These are phyloP conservation scores for Ogataea angusta DNA, from an alignment of 805 yeast genomes.

Conservation along the genomic window DNA sequence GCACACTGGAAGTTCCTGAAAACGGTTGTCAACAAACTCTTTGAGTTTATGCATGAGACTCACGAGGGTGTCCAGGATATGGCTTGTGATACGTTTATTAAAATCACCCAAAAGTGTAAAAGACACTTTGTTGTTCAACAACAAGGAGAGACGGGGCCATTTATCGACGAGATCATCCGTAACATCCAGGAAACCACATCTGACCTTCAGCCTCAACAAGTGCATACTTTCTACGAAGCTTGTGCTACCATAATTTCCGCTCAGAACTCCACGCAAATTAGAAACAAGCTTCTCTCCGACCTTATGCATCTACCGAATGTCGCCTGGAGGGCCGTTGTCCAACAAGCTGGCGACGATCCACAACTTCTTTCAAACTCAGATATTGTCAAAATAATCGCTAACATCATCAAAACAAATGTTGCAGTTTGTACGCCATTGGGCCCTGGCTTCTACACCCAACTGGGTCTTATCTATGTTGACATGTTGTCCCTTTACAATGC, in stretches of 20 bases:
- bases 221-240: constrained; percentile 96
- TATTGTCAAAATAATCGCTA: constrained; percentile 88
- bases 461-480: constrained; percentile 81
- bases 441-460: constrained; percentile 83
- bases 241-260: constrained; percentile 93
- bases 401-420: constrained; percentile 91
- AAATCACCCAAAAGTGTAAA: constrained; percentile 92
- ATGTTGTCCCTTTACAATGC: constrained; percentile 88
- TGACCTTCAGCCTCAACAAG: constrained; percentile 95
- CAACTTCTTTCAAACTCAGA: constrained; percentile 70
- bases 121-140: constrained; percentile 90
- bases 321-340: constrained; percentile 91
- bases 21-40: constrained; percentile 91
- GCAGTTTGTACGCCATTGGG: constrained; percentile 95
- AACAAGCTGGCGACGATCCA: constrained; percentile 82
- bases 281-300: constrained; percentile 69
- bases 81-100: constrained; percentile 99
- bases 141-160: constrained; percentile 82
- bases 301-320: constrained; percentile 89
- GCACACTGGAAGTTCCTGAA: constrained; percentile 98
- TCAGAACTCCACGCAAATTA: constrained; percentile 64
- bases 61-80: constrained; percentile 99
- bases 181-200: constrained; percentile 83
- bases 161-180: constrained; percentile 83
- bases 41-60: constrained; percentile 99